Evolutionary conservation across 2,329 filamentous ascomycete species (phyloP).

Genomic region (Bretziella fagacearum): DNA sequence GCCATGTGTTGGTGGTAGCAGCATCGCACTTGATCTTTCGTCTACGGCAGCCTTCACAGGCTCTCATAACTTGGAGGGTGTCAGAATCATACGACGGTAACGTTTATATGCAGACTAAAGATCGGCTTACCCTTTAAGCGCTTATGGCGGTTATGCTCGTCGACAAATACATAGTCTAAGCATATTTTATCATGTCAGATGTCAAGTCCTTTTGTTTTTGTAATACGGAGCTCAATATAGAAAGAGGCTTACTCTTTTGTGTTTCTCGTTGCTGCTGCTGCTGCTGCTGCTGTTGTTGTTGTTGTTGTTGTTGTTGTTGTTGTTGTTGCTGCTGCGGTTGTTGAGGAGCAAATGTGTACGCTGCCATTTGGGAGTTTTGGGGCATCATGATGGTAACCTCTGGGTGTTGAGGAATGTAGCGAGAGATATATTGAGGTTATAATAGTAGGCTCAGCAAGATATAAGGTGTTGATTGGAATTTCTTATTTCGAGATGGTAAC

Average conservation of each 20-base stretch:
- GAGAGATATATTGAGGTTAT: too few relatives aligned
- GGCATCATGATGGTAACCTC: slow-evolving; percentile 35
- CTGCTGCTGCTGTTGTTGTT: slow-evolving; percentile 27
- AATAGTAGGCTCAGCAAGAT: too few relatives aligned
- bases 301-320: slow-evolving; percentile 19
- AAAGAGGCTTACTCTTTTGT: slow-evolving; percentile 12
- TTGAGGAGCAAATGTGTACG: slow-evolving; percentile 57
- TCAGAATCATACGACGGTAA: neutral
- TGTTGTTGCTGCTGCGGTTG: slow-evolving; percentile 31
- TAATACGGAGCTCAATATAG: neutral
- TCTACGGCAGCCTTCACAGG: slow-evolving; percentile 84
- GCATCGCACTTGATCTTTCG: slow-evolving; percentile 98
- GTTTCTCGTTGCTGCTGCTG: slow-evolving; percentile 12
- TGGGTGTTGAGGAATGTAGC: too few relatives aligned
- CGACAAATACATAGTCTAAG: slow-evolving; percentile 93
- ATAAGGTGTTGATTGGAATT: too few relatives aligned
- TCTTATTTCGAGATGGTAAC: too few relatives aligned
- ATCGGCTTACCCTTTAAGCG: slow-evolving; percentile 64
- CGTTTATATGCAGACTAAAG: neutral
- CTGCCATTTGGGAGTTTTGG: slow-evolving; percentile 53
- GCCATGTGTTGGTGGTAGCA: slow-evolving; percentile 93
- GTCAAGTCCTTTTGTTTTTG: neutral
- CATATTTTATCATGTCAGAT: slow-evolving; percentile 21
- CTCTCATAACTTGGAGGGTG: slow-evolving; percentile 64
- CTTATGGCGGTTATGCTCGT: slow-evolving; percentile 97